Percentiles rank a stretch among this genome's conserved stretches.
Conservation (phyloP, 2,329 filamentous ascomycete species). For the Lecanicillium sp. region DNA sequence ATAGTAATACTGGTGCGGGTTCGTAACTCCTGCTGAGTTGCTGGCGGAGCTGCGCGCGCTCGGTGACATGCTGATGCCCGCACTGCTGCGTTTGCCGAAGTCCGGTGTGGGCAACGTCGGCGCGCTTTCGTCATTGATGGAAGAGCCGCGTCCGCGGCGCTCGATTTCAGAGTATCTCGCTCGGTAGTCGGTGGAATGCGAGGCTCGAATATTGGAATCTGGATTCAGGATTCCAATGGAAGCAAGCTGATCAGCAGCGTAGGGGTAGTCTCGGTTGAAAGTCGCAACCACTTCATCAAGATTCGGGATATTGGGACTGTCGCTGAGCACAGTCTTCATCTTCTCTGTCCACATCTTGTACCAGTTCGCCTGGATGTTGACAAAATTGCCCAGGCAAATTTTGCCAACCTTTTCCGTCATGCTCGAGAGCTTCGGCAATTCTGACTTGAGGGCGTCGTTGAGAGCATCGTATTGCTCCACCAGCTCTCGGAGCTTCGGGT, state of each 20-base stretch:
- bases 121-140: constrained; percentile 56
- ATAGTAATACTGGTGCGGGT: constrained; percentile 51
- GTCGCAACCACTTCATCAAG: constrained; percentile 67
- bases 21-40: constrained; percentile 32
- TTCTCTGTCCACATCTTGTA: constrained; percentile 78
- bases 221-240: constrained; percentile 76
- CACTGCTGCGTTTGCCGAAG: constrained; percentile 59
- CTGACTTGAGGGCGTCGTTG: constrained; percentile 88
- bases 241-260: constrained; percentile 65
- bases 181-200: constrained; percentile 50
- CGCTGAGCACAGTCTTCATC: constrained; percentile 66
- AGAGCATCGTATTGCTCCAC: constrained; percentile 86
- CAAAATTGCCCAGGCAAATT: constrained; percentile 74
- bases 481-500: constrained; percentile 76
- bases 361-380: constrained; percentile 80
- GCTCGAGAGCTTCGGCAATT: constrained; percentile 76
- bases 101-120: constrained; percentile 61
- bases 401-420: constrained; percentile 80
- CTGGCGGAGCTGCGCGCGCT: constrained; percentile 25
- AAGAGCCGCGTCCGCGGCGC: constrained; percentile 52
- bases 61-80: constrained; percentile 58
- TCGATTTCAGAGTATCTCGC: constrained; percentile 43
- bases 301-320: constrained; percentile 56
- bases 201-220: constrained; percentile 53
- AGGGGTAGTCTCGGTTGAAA: constrained; percentile 74